Evolutionary conservation across 176 grass and related monocot species (phyloP).

Genomic region (Aegilops longissima): DNA sequence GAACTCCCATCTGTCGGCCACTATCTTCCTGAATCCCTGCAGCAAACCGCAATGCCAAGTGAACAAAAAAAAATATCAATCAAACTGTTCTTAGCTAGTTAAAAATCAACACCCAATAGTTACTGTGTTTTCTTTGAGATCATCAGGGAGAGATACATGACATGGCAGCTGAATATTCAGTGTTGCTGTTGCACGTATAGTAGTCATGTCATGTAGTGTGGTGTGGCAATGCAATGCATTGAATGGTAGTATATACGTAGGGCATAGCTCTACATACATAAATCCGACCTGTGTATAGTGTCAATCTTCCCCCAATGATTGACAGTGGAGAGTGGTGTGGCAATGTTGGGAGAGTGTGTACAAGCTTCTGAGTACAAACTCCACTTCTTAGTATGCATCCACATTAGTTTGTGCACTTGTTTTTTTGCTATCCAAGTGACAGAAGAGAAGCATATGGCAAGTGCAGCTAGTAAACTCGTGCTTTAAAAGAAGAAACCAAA

Average conservation of each 20-base stretch:
- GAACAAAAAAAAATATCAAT: background rate
- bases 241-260: background rate
- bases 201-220: slow-evolving; percentile 17
- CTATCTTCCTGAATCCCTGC: slow-evolving; percentile 98
- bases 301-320: slow-evolving; percentile 44
- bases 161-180: background rate
- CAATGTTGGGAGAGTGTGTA: too few relatives aligned
- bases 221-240: too few relatives aligned
- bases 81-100: background rate
- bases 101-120: background rate
- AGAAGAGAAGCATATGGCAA: slow-evolving; percentile 4
- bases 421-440: slow-evolving; percentile 4
- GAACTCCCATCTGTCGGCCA: slow-evolving; percentile 95
- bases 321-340: background rate
- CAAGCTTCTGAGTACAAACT: background rate
- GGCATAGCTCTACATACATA: background rate
- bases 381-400: background rate
- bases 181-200: background rate
- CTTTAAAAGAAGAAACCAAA: background rate
- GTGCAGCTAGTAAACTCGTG: background rate
- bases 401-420: background rate
- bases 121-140: background rate
- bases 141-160: background rate
- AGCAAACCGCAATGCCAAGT: background rate
- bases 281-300: background rate